Evolutionary conservation across 176 grass and related monocot genomes (phyloP).

Genomic region (Echinochloa phyllopogon): DNA sequence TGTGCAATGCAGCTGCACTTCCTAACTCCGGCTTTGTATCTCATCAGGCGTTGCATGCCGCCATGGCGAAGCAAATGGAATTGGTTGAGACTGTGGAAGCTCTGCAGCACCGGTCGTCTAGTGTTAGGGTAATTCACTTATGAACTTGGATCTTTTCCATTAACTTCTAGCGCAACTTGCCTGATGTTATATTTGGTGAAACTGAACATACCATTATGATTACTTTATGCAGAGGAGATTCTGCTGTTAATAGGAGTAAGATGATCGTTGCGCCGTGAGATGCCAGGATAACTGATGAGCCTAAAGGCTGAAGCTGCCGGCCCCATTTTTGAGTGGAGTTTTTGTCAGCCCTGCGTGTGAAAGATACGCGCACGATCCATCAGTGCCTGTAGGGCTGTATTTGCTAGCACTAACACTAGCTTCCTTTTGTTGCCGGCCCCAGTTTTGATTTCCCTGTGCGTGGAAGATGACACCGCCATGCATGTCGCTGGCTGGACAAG

Average conservation of each 20-base stretch:
- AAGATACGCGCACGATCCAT: neutral
- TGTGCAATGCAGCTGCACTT: neutral
- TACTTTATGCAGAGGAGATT: conserved; percentile 56
- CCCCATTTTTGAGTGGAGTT: conserved; percentile 1
- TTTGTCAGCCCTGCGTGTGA: neutral
- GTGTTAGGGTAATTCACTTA: conserved; percentile 52
- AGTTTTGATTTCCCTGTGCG: neutral
- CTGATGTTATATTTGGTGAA: neutral
- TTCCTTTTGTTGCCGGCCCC: neutral
- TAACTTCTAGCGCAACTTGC: neutral
- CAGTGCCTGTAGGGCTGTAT: too few species aligned
- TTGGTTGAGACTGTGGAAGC: conserved; percentile 57
- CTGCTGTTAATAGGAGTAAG: conserved; percentile 52
- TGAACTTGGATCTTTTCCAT: neutral
- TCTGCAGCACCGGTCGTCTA: conserved; percentile 44
- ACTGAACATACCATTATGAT: neutral
- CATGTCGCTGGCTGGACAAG: neutral
- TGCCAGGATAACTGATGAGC: neutral
- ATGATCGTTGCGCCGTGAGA: neutral
- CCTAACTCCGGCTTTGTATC: conserved; percentile 12
- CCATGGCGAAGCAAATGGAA: conserved; percentile 59
- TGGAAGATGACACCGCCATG: neutral
- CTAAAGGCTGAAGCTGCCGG: neutral
- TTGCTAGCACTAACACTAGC: too few species aligned
- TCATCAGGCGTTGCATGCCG: conserved; percentile 57